Conservation (phyloP, 768 basidiomycete genomes). For the Dacryopinax primogenitus region DNA sequence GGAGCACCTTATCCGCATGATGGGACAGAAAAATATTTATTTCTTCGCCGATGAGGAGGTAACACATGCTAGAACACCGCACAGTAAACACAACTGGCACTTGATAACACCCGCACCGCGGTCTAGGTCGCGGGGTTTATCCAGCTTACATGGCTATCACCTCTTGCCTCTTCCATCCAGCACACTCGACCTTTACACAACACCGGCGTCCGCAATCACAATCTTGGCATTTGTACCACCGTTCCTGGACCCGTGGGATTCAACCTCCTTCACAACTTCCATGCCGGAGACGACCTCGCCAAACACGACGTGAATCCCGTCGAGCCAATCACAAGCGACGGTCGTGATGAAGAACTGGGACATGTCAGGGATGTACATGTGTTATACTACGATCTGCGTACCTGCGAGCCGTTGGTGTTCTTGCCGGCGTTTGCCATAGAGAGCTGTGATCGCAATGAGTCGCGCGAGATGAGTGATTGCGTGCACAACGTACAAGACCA, state of each 20-base stretch:
- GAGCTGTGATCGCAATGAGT: constrained; percentile 24
- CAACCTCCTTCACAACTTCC: constrained; percentile 32
- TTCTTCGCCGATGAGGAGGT: not conserved
- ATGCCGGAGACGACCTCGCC: constrained; percentile 36
- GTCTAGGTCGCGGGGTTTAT: not conserved
- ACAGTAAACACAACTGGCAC: not conserved
- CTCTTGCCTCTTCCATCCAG: constrained; percentile 4
- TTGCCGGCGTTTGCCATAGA: constrained; percentile 56
- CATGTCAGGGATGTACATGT: not conserved
- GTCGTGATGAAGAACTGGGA: constrained; percentile 67
- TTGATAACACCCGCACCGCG: not conserved
- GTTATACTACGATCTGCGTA: not conserved
- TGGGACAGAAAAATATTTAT: not conserved
- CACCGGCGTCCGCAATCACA: constrained; percentile 42
- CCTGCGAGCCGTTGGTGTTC: constrained; percentile 33
- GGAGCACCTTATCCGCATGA: no score
- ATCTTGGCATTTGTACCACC: constrained; percentile 38
- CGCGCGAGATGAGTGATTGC: constrained; percentile 10
- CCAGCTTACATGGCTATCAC: not conserved
- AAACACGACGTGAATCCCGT: constrained; percentile 41
- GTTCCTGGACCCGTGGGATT: constrained; percentile 28
- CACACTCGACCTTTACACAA: constrained; percentile 19
- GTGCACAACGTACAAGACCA: constrained; percentile 20
- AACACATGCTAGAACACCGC: not conserved
- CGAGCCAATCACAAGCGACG: constrained; percentile 54